A percentile compares a stretch with the other conserved stretches of the same genome.
Evolutionary conservation across 2,329 filamentous ascomycete genomes (phyloP).

Genomic region (Drechslera avenae): DNA sequence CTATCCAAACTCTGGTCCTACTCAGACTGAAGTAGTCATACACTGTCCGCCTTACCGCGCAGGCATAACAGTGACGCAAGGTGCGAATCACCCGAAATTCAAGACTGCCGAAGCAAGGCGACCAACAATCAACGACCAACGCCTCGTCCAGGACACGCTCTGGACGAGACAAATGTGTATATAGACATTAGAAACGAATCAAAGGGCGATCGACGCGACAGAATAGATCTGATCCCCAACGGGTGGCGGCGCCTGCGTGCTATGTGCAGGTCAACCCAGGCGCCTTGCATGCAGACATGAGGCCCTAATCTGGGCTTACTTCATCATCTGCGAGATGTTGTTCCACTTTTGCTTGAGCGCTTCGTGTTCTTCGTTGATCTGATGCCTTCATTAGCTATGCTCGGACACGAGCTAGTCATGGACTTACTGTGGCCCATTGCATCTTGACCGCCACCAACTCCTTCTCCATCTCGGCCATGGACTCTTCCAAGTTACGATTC

Average conservation of each 20-base stretch:
- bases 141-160: background rate
- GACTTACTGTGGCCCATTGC: constrained; percentile 87
- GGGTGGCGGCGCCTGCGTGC: constrained; percentile 28
- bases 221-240: constrained; percentile 23
- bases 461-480: constrained; percentile 89
- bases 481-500: constrained; percentile 85
- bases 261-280: constrained; percentile 29
- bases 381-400: constrained; percentile 21
- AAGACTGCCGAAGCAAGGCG: constrained; percentile 13
- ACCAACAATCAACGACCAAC: constrained; percentile 6
- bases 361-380: constrained; percentile 57
- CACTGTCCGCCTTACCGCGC: constrained; percentile 18
- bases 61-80: constrained; percentile 34
- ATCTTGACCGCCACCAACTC: constrained; percentile 92
- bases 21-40: constrained; percentile 14
- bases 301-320: constrained; percentile 27
- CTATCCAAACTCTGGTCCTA: constrained; percentile 22
- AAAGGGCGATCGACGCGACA: constrained; percentile 30
- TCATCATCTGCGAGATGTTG: constrained; percentile 54
- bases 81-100: constrained; percentile 1
- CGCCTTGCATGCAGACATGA: constrained; percentile 21
- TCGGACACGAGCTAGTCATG: background rate
- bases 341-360: constrained; percentile 56
- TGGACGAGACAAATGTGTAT: constrained; percentile 21
- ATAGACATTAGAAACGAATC: constrained; percentile 42